Conservation (phyloP, 495 filamentous ascomycete species). For the Pseudotulostoma volvatum region DNA sequence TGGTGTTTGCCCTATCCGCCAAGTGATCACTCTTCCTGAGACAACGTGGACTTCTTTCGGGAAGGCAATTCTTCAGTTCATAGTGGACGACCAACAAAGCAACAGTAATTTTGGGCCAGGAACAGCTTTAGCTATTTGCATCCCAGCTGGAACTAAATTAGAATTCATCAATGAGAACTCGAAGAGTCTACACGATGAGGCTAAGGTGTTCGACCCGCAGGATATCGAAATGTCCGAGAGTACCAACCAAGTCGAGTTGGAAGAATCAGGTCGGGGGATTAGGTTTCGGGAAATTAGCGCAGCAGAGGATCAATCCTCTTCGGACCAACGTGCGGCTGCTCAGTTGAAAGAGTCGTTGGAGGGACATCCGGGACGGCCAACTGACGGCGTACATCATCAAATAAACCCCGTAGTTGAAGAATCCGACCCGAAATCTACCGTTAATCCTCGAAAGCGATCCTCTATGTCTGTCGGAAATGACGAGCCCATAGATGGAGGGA, state of each 20-base stretch:
- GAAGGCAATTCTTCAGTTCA: constrained; percentile 37
- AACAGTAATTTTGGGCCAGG: constrained; percentile 19
- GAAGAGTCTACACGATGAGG: constrained; percentile 6
- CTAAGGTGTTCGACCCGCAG: constrained; percentile 1
- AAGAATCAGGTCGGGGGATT: not conserved
- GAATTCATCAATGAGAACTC: constrained; percentile 2
- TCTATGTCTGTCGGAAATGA: constrained; percentile 33
- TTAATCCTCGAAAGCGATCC: constrained; percentile 29
- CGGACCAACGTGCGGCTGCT: constrained; percentile 27
- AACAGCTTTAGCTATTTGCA: constrained; percentile 19
- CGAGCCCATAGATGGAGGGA: constrained; percentile 38
- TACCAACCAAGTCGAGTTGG: not conserved
- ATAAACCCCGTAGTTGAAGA: constrained; percentile 12
- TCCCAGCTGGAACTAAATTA: constrained; percentile 16
- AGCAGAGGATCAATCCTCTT: constrained; percentile 23
- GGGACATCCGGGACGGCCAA: constrained; percentile 15
- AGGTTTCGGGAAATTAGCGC: constrained; percentile 8
- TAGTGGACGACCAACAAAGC: constrained; percentile 28
- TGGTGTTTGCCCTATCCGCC: constrained; percentile 12
- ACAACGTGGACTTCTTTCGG: constrained; percentile 38
- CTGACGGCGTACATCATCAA: constrained; percentile 9
- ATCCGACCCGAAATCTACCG: constrained; percentile 16
- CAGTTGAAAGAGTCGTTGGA: constrained; percentile 27
- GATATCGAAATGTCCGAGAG: not conserved
- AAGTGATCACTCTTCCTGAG: constrained; percentile 18